phyloP scores from a whole-genome alignment of 768 basidiomycete species.

The Leccinum uliginosum region DNA sequence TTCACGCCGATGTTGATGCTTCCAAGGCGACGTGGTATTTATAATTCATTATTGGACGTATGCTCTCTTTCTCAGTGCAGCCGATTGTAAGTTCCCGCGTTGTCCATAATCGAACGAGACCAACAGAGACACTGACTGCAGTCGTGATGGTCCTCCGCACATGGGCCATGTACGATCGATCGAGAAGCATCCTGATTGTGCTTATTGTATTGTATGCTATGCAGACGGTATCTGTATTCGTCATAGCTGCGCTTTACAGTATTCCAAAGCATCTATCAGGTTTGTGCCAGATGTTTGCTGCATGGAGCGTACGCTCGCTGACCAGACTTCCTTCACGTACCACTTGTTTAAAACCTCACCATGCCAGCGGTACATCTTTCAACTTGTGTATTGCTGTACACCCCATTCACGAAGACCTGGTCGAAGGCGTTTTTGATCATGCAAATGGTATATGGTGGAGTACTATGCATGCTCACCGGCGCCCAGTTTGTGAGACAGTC shows the following conservation, averaged over 20 bases:
- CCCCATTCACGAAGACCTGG: not conserved
- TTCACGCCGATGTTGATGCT: not conserved
- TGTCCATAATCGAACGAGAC: not conserved
- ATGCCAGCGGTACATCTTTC: no score
- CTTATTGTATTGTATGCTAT: not conserved
- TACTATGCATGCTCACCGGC: not conserved
- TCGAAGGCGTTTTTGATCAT: not conserved
- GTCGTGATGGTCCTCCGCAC: not conserved
- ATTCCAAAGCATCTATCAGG: not conserved
- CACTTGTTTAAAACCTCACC: no score
- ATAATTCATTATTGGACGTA: not conserved
- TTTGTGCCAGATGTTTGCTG: not conserved
- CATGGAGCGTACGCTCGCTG: not conserved
- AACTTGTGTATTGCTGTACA: no score
- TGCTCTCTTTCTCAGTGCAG: not conserved
- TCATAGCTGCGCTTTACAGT: not conserved
- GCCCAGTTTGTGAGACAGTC: not conserved
- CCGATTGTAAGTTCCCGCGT: not conserved
- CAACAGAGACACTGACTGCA: not conserved
- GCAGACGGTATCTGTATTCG: not conserved
- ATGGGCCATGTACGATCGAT: conserved; percentile 1
- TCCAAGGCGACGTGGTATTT: not conserved
- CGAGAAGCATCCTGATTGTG: not conserved
- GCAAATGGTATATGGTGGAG: not conserved
- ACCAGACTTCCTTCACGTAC: no score